Evolutionary conservation across 805 yeast genomes (phyloP), one percentile per base, ranked within the genome.

Genomic region (Candida saitoana): DNA sequence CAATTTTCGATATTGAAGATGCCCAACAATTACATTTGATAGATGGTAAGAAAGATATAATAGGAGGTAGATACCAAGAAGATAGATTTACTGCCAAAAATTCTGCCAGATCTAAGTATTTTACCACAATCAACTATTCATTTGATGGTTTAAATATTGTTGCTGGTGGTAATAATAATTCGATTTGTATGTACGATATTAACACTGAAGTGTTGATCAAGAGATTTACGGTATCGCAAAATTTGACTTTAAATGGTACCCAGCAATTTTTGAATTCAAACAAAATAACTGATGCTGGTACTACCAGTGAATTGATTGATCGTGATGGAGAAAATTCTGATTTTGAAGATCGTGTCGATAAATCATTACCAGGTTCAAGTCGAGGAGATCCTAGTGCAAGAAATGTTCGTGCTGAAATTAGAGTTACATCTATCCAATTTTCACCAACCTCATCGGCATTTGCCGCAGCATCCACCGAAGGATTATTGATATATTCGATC

Each of bases 381-480:
- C 74, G 91, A 48, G 74, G 73, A 8, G 97, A 88, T 60, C 77
- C 87, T 7, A 79, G 95, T 8, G 76, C 80, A 7, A 75, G 97
- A 52, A 76, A 78, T 39, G 72, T 79, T 1, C 77, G 89, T 49
- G 93, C 96, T 0, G 95, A 82, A 51, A 75, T 93, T n/a, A 71
- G 95, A 55, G 89, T 90, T 3, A 79, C 87, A 2, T 70, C 84
- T 3, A 74, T 93, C 20, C 76, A 74, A 50, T 93, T 90, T 56
- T 87, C 96, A 2, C 99, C 99, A 15, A 84, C 96, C 0, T 84
- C 95, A 2, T 73, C 84, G 16, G 80, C 95, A 25, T 93, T 93
- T 71, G 93, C 96, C 1, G 96, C 95, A 33, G 93, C 96, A 0
- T 82, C 96, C 0, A 93, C 99, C 0, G 98, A 91, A 60, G 99